Evolutionary conservation across 2,329 filamentous ascomycete species (phyloP).

Genomic region (Thielaviopsis punctulata): DNA sequence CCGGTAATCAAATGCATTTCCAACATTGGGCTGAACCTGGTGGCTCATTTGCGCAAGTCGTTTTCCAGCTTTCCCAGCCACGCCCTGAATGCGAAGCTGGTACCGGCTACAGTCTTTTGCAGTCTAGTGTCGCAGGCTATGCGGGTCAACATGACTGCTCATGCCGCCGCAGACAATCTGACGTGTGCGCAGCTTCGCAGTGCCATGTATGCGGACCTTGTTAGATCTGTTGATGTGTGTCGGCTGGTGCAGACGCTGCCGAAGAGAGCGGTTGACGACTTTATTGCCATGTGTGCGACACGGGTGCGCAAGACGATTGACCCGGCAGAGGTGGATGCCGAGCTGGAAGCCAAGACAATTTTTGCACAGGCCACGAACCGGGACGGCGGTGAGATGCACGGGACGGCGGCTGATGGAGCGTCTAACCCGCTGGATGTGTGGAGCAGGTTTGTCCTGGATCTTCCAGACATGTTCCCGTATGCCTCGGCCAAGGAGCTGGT

Average conservation of each 20-base stretch:
- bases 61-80: conserved; percentile 75
- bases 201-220: conserved; percentile 91
- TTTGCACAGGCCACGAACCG: conserved; percentile 32
- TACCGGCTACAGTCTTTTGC: conserved; percentile 77
- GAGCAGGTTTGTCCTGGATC: conserved; percentile 51
- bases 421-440: conserved; percentile 59
- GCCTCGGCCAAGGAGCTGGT: conserved; percentile 57
- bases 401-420: conserved; percentile 24
- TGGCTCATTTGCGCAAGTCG: conserved; percentile 64
- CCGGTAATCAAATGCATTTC: conserved; percentile 73
- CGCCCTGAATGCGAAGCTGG: conserved; percentile 71
- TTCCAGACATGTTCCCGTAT: conserved; percentile 57
- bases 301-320: conserved; percentile 57
- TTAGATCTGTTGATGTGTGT: conserved; percentile 44
- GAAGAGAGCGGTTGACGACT: conserved; percentile 46
- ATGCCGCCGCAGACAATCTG: conserved; percentile 84
- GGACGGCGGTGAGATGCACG: conserved; percentile 11
- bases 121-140: conserved; percentile 73
- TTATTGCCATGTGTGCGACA: conserved; percentile 41
- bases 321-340: conserved; percentile 48
- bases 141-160: conserved; percentile 81
- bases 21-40: conserved; percentile 68
- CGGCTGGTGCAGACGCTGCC: conserved; percentile 48
- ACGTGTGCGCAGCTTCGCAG: conserved; percentile 78
- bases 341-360: conserved; percentile 42